Evolutionary conservation across 164 flowering plant species (phyloP).

Genomic region (Stephania cephalantha): DNA sequence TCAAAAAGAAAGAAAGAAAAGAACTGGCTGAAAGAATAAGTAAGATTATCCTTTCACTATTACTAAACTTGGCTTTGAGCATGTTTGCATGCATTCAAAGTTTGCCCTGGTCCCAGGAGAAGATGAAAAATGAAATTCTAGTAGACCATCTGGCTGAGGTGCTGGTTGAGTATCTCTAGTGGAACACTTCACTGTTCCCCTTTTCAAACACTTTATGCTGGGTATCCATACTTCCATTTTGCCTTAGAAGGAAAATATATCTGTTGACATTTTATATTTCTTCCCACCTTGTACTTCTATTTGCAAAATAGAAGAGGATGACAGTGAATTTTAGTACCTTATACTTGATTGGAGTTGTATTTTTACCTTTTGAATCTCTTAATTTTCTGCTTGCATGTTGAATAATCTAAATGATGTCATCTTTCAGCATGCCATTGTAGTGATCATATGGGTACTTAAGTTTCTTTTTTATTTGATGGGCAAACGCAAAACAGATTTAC

Average conservation of each 20-base stretch:
- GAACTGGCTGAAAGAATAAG: neutral
- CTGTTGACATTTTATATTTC: neutral
- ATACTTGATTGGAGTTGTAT: too few species aligned
- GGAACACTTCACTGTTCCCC: neutral
- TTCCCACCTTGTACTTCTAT: neutral
- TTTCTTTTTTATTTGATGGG: neutral
- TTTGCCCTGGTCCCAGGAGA: neutral
- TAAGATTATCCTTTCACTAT: neutral
- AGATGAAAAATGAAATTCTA: neutral
- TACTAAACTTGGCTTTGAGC: neutral
- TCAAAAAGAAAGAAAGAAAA: too few species aligned
- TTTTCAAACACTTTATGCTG: neutral
- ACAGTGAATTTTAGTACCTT: too few species aligned
- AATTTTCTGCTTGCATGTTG: too few species aligned
- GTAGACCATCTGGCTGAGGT: neutral
- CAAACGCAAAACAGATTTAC: neutral
- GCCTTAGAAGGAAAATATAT: neutral
- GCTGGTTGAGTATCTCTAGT: neutral
- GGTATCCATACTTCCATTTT: neutral
- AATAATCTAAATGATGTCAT: too few species aligned
- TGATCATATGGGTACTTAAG: neutral
- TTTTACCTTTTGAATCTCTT: too few species aligned
- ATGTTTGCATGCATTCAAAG: neutral
- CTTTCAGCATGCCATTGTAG: too few species aligned
- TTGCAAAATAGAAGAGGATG: neutral